A percentile compares a stretch with the other conserved stretches of the same genome.
Evolutionary conservation across 768 basidiomycete species (phyloP).

Genomic region (Imleria badia): DNA sequence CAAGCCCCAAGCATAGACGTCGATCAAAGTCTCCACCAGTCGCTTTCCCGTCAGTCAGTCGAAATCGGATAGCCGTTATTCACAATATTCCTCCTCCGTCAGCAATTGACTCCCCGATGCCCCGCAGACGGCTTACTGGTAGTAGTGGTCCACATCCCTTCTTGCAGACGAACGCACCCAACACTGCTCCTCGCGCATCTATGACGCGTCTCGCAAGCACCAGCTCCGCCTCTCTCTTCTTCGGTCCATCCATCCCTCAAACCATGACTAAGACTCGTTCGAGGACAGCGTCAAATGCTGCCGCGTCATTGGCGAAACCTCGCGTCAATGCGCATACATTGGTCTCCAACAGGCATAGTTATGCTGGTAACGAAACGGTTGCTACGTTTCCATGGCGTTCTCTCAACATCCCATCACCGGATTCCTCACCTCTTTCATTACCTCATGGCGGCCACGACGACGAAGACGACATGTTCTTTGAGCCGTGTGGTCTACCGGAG

Average conservation of each 20-base stretch:
- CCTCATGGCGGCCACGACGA: slow-evolving; percentile 36
- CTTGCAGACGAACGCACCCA: slow-evolving; percentile 28
- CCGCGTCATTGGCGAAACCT: slow-evolving; percentile 4
- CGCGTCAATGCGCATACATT: slow-evolving; percentile 27
- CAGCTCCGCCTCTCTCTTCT: slow-evolving; percentile 64
- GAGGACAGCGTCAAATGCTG: slow-evolving; percentile 24
- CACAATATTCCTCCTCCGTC: slow-evolving; percentile 43
- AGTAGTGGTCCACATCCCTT: slow-evolving; percentile 32
- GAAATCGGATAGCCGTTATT: slow-evolving; percentile 39
- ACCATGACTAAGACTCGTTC: slow-evolving; percentile 19
- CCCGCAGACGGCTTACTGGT: slow-evolving; percentile 52
- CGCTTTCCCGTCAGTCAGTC: slow-evolving; percentile 40
- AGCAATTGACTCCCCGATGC: slow-evolving; percentile 52
- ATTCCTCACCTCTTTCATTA: slow-evolving; percentile 45
- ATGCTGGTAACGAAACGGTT: slow-evolving; percentile 41
- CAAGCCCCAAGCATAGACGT: slow-evolving; percentile 13
- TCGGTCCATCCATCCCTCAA: slow-evolving; percentile 47
- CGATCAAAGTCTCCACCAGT: slow-evolving; percentile 17
- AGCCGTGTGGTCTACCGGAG: slow-evolving; percentile 41
- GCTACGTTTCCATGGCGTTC: slow-evolving; percentile 37
- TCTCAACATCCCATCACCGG: slow-evolving; percentile 44
- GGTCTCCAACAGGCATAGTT: slow-evolving; percentile 59
- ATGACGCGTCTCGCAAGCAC: slow-evolving; percentile 52
- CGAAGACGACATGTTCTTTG: slow-evolving; percentile 60
- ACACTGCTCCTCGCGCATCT: slow-evolving; percentile 35